Evolutionary conservation across 73 alveolate genomes (phyloP).

Genomic region (Paramecium sexaurelia): DNA sequence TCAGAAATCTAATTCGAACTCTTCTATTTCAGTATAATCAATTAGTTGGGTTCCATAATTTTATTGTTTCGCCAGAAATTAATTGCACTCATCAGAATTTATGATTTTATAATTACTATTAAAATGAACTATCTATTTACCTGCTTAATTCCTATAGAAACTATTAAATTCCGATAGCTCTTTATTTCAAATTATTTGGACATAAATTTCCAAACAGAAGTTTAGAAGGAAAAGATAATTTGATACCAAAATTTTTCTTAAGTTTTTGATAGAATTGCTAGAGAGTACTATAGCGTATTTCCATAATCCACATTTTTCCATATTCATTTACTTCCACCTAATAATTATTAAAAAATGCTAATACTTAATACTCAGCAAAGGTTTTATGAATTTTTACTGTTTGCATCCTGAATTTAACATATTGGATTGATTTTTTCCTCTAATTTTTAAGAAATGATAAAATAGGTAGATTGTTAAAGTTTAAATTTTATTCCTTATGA

Average conservation of each 20-base stretch:
- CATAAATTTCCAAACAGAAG: neutral
- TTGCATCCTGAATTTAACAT: neutral
- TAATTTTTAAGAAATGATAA: neutral
- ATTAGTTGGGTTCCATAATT: neutral
- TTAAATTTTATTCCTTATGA: neutral
- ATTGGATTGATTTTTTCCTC: neutral
- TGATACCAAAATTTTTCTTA: neutral
- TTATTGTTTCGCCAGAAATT: neutral
- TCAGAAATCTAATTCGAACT: neutral
- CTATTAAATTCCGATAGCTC: neutral
- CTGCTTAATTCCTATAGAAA: slow-evolving; percentile 1
- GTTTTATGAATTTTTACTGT: neutral
- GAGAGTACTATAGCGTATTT: slow-evolving; percentile 37
- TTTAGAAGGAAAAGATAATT: slow-evolving; percentile 19
- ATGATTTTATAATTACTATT: neutral
- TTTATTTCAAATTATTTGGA: neutral
- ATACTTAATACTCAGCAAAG: slow-evolving; percentile 47
- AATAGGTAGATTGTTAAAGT: neutral
- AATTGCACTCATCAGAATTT: neutral
- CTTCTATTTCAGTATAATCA: neutral
- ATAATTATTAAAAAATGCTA: too few relatives aligned
- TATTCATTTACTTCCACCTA: neutral
- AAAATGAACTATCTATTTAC: neutral
- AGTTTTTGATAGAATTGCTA: neutral
- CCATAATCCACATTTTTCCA: slow-evolving; percentile 57